Evolutionary conservation across 176 grass and related monocot species (phyloP).

Genomic region (Aegilops longissima): DNA sequence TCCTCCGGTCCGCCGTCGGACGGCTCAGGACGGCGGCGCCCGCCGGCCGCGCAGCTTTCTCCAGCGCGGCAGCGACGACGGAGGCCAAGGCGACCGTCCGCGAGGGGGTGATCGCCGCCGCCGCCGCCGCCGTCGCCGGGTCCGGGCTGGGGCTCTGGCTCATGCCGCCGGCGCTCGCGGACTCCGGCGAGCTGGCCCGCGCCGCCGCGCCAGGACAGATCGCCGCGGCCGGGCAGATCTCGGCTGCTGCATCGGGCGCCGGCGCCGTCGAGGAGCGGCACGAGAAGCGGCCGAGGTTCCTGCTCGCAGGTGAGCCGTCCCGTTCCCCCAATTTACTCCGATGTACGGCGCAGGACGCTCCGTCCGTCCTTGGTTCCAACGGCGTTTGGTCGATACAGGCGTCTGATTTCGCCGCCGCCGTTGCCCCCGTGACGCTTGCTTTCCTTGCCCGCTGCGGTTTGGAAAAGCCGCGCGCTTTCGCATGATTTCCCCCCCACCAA

Average conservation of each 20-base stretch:
- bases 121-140: slow-evolving; percentile 43
- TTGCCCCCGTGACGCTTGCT: background rate
- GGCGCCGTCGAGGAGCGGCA: background rate
- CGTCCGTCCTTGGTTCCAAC: background rate
- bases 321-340: background rate
- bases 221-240: slow-evolving; percentile 42
- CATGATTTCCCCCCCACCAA: background rate
- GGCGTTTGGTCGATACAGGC: background rate
- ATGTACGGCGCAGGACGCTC: background rate
- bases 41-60: slow-evolving; percentile 13
- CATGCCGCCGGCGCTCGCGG: slow-evolving; percentile 42
- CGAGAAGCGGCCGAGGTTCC: slow-evolving; percentile 41
- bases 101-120: slow-evolving; percentile 30
- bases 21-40: slow-evolving; percentile 15
- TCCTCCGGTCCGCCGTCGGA: slow-evolving; percentile 39
- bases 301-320: slow-evolving; percentile 60
- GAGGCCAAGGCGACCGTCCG: background rate
- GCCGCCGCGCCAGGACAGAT: slow-evolving; percentile 34
- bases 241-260: slow-evolving; percentile 7
- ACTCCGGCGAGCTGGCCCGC: slow-evolving; percentile 34
- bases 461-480: slow-evolving; percentile 2
- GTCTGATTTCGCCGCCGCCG: background rate
- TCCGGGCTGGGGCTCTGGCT: slow-evolving; percentile 61
- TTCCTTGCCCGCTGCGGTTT: background rate
- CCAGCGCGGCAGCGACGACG: slow-evolving; percentile 17